Evolutionary conservation across 768 basidiomycete genomes (phyloP), one percentile per base, ranked within the genome.

Genomic region (Suillus cothurnatus): DNA sequence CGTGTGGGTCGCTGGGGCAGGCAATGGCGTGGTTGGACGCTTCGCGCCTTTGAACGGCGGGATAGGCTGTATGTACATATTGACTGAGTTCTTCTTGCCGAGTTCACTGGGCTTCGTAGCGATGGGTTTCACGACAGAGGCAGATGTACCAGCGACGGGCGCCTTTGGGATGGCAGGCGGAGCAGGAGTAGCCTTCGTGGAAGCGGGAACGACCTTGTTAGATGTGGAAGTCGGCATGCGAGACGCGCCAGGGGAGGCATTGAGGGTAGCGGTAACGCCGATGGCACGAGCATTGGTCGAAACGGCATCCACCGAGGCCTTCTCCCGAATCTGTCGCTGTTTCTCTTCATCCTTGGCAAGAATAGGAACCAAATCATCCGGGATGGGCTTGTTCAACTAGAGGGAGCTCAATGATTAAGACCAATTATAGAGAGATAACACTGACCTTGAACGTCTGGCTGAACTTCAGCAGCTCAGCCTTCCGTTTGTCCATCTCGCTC

Each of bases 341-440:
- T 93, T 97, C 61, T 91, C 91, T 76, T 94, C 93, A 72, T 97
- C 94, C 79, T 97, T 98, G 49, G 97, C 91, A 28, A 98, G 80
- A 72, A 98, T 95, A 4, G 92, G 85, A 21, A 98, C 91, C 61
- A 99, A 85, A 73, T 99, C 97, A 34, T 94, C 93, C 17, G 97
- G 96, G 68, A 99, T 95, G 21, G 94, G 94, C 74, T 95, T 92
- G 75, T 96, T 97, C 59, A 97, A 86, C 94, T 96, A 69, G 11
- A 62, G 21, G 15, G 59, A 41, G 31, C 62, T 55, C 31, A 31
- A 38, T 15, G 28, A 53, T 49, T 26, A 50, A 68, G 15, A 58
- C 26, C 26, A 52, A 67, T 55, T 2, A 64, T 58, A 32, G 7
- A 23, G 7, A 23, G 6, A 34, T n/a, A 55, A 66, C 23, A 70